Evolutionary conservation across 2,329 filamentous ascomycete genomes (phyloP), one percentile per base, ranked within the genome.

Genomic region (Diplocarpon mali): DNA sequence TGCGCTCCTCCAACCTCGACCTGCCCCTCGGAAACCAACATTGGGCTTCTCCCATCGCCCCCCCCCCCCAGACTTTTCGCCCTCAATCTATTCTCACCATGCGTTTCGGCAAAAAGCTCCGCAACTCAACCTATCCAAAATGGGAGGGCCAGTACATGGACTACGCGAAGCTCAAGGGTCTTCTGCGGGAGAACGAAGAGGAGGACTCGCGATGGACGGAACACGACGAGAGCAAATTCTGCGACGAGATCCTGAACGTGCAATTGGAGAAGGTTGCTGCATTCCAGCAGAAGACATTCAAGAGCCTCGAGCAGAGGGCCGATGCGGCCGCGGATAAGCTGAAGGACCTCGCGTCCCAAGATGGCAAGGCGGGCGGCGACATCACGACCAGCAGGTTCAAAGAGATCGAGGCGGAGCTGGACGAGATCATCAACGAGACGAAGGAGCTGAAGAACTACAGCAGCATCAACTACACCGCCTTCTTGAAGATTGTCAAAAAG

Each of bases 401-500:
- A 53, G 76, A 85, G 56, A 79, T 90, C 32, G 73, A 92, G 60
- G 65, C 70, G 38, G 87, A 95, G 68, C 75, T 96, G 45, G 90
- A 96, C 64, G 67, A 68, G 43, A 92, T 96, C 65, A 92, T 85
- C 29, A 85, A 86, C 62, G 87, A 95, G 65, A 81, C 93, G 60
- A 90, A 83, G 63, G 85, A 94, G 69, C 75, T 98, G 55, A 92
- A 95, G 67, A 92, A 86, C 64, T 98, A 92, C 68, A 92, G 87
- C 65, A 85, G 83, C 53, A 82, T 95, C 69, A 98, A 98, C 69
- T 98, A 95, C 66, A 95, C 92, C 5, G 92, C 88, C 38, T 95
- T 96, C 66, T 75, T 95, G 61, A 98, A 98, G 72, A 94, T 94
- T 38, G 88, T 88, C 45, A 98, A 98, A 78, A 98, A 98, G 69